These are phyloP conservation scores for Psophocarpus tetragonolobus DNA, from an alignment of 306 rosid species.

Conservation along the genomic window DNA sequence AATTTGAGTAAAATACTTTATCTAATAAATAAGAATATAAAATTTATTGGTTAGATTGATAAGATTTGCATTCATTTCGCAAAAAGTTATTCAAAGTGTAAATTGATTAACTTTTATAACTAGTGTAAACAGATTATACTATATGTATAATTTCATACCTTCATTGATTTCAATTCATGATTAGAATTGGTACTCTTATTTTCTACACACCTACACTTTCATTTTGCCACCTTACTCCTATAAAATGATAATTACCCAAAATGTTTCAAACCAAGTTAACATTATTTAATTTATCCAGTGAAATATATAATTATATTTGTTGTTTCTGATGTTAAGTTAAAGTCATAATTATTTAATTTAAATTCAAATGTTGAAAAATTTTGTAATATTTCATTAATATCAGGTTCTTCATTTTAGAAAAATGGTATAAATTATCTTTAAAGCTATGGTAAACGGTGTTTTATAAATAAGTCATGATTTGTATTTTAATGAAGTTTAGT, in stretches of 20 bases:
- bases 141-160: background rate
- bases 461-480: background rate
- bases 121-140: no score
- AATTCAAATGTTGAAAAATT: background rate
- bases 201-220: background rate
- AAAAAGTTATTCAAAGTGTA: no score
- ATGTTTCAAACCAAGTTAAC: background rate
- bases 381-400: background rate
- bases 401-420: background rate
- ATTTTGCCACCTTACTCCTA: background rate
- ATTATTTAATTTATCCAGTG: background rate
- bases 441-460: background rate
- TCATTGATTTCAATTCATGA: background rate
- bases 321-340: background rate
- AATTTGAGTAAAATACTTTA: no score
- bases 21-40: no score
- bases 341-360: background rate
- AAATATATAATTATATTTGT: background rate
- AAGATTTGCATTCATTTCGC: no score
- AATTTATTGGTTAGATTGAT: no score
- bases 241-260: background rate
- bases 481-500: background rate
- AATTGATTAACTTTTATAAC: no score
- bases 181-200: background rate
- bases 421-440: background rate